A percentile compares a stretch with the other conserved stretches of the same genome.
phyloP scores from a whole-genome alignment of 2,329 filamentous ascomycete genomes.

The Pyrenophora tritici-repentis region DNA sequence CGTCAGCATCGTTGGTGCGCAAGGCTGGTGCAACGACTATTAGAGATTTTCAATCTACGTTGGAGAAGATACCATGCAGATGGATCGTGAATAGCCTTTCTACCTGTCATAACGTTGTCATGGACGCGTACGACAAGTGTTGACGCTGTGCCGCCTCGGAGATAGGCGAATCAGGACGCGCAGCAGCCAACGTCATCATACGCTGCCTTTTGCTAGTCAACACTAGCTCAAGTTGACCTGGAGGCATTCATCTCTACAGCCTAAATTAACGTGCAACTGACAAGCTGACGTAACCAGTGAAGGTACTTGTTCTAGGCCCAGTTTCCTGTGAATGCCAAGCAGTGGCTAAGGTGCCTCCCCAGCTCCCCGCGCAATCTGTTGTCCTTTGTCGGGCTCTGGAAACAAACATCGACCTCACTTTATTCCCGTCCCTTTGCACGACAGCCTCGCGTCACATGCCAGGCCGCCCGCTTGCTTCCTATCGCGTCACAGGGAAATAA shows the following conservation, averaged over 20 bases:
- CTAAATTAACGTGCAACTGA: background rate
- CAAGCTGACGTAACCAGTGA: slow-evolving; percentile 1
- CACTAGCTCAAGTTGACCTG: background rate
- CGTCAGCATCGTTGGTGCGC: no score
- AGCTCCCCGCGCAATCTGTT: slow-evolving; percentile 16
- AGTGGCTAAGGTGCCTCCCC: slow-evolving; percentile 21
- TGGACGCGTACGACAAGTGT: background rate
- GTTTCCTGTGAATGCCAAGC: slow-evolving; percentile 10
- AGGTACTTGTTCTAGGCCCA: slow-evolving; percentile 4
- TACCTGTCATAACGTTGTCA: background rate
- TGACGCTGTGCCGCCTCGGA: background rate
- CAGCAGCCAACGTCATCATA: background rate
- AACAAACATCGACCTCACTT: slow-evolving; percentile 26
- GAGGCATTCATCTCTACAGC: background rate
- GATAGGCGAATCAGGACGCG: background rate
- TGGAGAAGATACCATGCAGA: no score
- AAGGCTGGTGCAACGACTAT: no score
- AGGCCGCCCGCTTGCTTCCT: slow-evolving; percentile 4
- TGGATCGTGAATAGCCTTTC: no score
- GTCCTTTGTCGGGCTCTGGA: slow-evolving; percentile 21
- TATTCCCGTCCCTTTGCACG: slow-evolving; percentile 36
- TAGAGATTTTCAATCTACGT: no score
- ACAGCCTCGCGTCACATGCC: slow-evolving; percentile 26
- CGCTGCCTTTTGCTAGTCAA: background rate
- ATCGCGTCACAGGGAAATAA: slow-evolving; percentile 6